phyloP scores from a whole-genome alignment of 306 rosid species.

The Gleditsia sinensis region DNA sequence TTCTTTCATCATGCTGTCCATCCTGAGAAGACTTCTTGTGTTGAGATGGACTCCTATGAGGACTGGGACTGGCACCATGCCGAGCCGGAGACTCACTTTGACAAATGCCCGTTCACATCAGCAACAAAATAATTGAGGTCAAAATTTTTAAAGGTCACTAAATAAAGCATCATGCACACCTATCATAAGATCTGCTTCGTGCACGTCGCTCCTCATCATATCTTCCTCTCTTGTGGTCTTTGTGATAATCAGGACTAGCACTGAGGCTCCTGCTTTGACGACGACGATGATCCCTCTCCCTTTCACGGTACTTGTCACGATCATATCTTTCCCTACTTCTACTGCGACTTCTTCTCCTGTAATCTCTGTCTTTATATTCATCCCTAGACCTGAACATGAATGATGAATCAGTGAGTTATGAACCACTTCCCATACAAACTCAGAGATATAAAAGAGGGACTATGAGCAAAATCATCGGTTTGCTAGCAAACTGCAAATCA shows the following conservation, averaged over 20 bases:
- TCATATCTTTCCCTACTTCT: slow-evolving; percentile 63
- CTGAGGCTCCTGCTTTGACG: slow-evolving; percentile 52
- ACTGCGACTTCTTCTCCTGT: slow-evolving; percentile 60
- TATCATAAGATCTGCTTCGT: slow-evolving; percentile 59
- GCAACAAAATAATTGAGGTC: slow-evolving; percentile 12
- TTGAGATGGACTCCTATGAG: slow-evolving; percentile 45
- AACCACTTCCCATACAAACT: background rate
- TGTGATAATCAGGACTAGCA: slow-evolving; percentile 53
- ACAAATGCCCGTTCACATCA: slow-evolving; percentile 27
- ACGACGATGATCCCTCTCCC: slow-evolving; percentile 50
- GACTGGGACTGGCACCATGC: slow-evolving; percentile 39
- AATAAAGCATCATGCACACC: slow-evolving; percentile 28
- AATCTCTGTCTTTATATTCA: slow-evolving; percentile 56
- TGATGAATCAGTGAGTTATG: too few relatives aligned
- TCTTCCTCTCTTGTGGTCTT: slow-evolving; percentile 45
- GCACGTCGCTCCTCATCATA: slow-evolving; percentile 56
- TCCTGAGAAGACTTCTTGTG: slow-evolving; percentile 44
- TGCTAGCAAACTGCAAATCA: background rate
- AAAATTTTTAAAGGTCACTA: background rate
- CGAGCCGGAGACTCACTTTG: slow-evolving; percentile 51
- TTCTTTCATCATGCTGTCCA: slow-evolving; percentile 42
- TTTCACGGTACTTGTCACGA: slow-evolving; percentile 52
- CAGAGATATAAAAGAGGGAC: too few relatives aligned
- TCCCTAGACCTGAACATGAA: slow-evolving; percentile 57
- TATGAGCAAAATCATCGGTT: background rate